Evolutionary conservation across 2,329 filamentous ascomycete genomes (phyloP).

Genomic region (Myriosclerotinia scirpicola): DNA sequence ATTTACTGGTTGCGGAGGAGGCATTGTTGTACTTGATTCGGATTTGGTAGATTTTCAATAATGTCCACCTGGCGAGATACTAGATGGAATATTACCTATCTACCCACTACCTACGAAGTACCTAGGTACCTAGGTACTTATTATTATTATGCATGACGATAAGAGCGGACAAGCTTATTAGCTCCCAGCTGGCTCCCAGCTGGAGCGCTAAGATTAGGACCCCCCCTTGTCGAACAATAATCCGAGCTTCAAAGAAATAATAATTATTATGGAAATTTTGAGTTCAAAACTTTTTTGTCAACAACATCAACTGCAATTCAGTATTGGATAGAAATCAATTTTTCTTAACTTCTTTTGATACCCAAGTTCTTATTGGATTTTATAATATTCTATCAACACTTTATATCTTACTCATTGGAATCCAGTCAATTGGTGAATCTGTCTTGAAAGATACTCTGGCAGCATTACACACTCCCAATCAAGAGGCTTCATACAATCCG

Average conservation of each 20-base stretch:
- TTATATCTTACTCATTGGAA: background rate
- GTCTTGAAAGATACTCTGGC: background rate
- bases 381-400: background rate
- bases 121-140: too few species aligned
- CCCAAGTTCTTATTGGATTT: background rate
- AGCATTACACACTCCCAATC: background rate
- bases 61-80: background rate
- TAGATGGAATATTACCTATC: background rate
- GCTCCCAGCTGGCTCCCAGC: too few species aligned
- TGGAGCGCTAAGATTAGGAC: slow-evolving; percentile 17
- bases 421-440: slow-evolving; percentile 3
- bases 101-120: too few species aligned
- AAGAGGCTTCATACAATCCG: too few species aligned
- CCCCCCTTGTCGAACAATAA: background rate
- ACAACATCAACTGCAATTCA: background rate
- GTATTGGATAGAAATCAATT: background rate
- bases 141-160: background rate
- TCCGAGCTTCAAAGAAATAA: slow-evolving; percentile 13
- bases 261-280: slow-evolving; percentile 21
- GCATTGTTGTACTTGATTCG: slow-evolving; percentile 11
- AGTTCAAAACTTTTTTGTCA: slow-evolving; percentile 14
- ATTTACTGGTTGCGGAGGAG: slow-evolving; percentile 1
- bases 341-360: slow-evolving; percentile 1
- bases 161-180: background rate
- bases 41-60: background rate